A percentile compares a stretch with the other conserved stretches of the same genome.
Evolutionary conservation across 176 grass and related monocot species (phyloP).

Genomic region (Pontederia paniculata): DNA sequence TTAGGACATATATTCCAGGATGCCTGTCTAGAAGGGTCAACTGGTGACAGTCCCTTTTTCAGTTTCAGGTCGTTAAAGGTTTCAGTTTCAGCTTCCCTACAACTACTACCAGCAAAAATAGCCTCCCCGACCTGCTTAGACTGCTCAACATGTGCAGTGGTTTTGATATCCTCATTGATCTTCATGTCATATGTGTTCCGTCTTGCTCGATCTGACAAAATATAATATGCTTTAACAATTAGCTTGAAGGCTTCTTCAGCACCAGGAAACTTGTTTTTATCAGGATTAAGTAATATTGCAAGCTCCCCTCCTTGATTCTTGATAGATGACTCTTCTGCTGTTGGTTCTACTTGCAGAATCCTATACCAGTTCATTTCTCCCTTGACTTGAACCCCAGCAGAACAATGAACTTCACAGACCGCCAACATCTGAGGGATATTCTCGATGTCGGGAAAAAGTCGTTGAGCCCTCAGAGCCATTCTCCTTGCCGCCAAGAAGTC

Average conservation of each 20-base stretch:
- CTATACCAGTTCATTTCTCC: slow-evolving; percentile 50
- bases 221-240: slow-evolving; percentile 55
- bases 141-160: slow-evolving; percentile 19
- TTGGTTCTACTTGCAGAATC: slow-evolving; percentile 63
- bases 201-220: slow-evolving; percentile 46
- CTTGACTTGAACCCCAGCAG: slow-evolving; percentile 41
- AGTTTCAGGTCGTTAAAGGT: slow-evolving; percentile 13
- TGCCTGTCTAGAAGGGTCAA: slow-evolving; percentile 10
- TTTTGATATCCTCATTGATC: slow-evolving; percentile 31
- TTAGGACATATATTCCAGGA: slow-evolving; percentile 73
- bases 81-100: slow-evolving; percentile 16
- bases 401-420: slow-evolving; percentile 71
- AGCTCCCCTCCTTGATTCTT: slow-evolving; percentile 77
- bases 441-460: slow-evolving; percentile 68
- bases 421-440: slow-evolving; percentile 54
- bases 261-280: slow-evolving; percentile 77
- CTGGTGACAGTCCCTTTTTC: slow-evolving; percentile 19
- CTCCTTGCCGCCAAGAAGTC: slow-evolving; percentile 68
- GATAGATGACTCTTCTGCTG: slow-evolving; percentile 42
- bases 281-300: slow-evolving; percentile 78
- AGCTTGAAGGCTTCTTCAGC: slow-evolving; percentile 93
- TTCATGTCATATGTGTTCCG: slow-evolving; percentile 53
- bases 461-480: slow-evolving; percentile 60
- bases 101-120: slow-evolving; percentile 25
- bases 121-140: slow-evolving; percentile 25